Conservation (phyloP, 345 rosid genomes). For the Dovyalis caffra region DNA sequence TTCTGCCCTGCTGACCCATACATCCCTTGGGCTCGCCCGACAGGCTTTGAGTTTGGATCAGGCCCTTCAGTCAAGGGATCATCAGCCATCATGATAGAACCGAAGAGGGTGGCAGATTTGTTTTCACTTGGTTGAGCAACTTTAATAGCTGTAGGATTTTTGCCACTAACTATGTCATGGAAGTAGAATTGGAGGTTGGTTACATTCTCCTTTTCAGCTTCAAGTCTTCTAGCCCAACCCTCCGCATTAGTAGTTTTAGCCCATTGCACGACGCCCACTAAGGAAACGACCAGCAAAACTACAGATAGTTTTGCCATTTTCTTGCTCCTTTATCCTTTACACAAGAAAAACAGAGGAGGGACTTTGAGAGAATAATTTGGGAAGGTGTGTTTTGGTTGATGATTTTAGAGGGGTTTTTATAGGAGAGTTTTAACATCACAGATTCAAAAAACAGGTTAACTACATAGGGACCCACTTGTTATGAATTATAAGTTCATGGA, state of each 20-base stretch:
- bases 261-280: constrained; percentile 21
- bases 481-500: too few species aligned
- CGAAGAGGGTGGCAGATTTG: constrained; percentile 42
- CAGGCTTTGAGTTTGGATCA: constrained; percentile 16
- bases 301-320: constrained; percentile 24
- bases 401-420: too few species aligned
- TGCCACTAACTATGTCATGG: constrained; percentile 65
- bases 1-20: constrained; percentile 16
- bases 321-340: neutral
- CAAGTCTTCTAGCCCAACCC: constrained; percentile 32
- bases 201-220: constrained; percentile 31
- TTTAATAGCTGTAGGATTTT: constrained; percentile 46
- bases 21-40: constrained; percentile 29
- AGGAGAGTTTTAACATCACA: too few species aligned
- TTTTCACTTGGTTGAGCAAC: constrained; percentile 41
- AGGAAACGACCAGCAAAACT: constrained; percentile 13
- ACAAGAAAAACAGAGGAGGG: too few species aligned
- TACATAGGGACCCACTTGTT: too few species aligned
- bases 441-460: too few species aligned
- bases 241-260: constrained; percentile 23
- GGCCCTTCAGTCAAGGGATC: constrained; percentile 28
- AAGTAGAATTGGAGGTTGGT: constrained; percentile 65
- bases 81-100: constrained; percentile 20
- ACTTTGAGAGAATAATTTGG: too few species aligned
- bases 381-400: too few species aligned